Conservation (phyloP, 257 asterid species). For the Nicotiana attenuata region DNA sequence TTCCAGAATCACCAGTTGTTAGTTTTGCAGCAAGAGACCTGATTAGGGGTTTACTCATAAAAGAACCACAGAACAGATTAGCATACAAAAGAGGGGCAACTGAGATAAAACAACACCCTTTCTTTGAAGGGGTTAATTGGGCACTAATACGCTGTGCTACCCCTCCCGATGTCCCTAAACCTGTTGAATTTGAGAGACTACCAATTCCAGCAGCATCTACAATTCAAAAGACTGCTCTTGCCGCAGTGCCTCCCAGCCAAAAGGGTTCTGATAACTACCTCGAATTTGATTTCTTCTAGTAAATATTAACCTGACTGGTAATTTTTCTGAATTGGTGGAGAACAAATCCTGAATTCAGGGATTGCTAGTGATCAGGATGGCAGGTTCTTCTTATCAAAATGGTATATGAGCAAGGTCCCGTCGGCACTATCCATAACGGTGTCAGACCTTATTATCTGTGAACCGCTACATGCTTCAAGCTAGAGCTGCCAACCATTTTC, state of each 20-base stretch:
- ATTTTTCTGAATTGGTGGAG: conserved; percentile 4
- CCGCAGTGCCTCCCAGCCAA: conserved; percentile 14
- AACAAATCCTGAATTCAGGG: conserved; percentile 2
- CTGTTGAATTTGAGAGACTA: conserved; percentile 24
- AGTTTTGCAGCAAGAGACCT: conserved; percentile 42
- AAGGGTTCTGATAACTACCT: conserved; percentile 30
- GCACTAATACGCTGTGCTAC: conserved; percentile 41
- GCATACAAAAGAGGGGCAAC: conserved; percentile 45
- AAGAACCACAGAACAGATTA: conserved; percentile 40
- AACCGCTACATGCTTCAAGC: background rate
- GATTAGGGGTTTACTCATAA: conserved; percentile 35
- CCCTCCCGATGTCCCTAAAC: conserved; percentile 41
- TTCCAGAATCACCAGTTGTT: conserved; percentile 36
- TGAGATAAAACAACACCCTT: conserved; percentile 43
- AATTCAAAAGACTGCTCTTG: conserved; percentile 19
- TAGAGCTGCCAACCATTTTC: background rate
- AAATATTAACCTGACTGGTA: background rate
- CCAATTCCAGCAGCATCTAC: conserved; percentile 20
- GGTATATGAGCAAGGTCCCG: background rate
- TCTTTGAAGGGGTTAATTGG: conserved; percentile 46
- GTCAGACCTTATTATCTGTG: background rate
- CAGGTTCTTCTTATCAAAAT: background rate
- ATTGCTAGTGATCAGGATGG: conserved; percentile 14
- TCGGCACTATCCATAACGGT: background rate
- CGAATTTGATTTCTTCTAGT: conserved; percentile 43